Conservation (phyloP, 2,329 filamentous ascomycete species). For the Fusarium xyrophilum region DNA sequence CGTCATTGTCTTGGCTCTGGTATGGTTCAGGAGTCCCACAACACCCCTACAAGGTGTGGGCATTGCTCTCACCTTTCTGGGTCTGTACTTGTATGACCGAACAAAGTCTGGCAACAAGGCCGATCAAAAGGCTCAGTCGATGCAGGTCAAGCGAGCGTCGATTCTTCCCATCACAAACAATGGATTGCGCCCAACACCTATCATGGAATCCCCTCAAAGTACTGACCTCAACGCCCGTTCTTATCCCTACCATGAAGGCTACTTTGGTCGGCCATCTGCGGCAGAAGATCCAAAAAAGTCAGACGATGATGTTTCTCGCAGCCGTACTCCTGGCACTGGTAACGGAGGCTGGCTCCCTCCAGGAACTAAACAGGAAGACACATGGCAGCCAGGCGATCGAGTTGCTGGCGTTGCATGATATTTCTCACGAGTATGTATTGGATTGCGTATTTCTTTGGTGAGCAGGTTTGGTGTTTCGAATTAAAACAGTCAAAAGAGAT, state of each 20-base stretch:
- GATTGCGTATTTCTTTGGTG: neutral
- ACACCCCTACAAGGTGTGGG: conserved; percentile 83
- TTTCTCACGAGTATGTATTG: neutral
- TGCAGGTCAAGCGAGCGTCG: conserved; percentile 48
- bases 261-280: conserved; percentile 47
- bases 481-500: conserved; percentile 8
- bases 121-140: conserved; percentile 77
- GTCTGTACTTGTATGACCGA: conserved; percentile 94
- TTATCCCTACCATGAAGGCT: conserved; percentile 57
- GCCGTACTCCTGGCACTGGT: conserved; percentile 52
- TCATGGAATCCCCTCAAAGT: conserved; percentile 34
- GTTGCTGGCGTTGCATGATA: conserved; percentile 36
- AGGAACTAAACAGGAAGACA: conserved; percentile 85
- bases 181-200: conserved; percentile 30
- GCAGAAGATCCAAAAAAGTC: conserved; percentile 62
- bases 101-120: conserved; percentile 88
- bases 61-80: conserved; percentile 87
- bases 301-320: conserved; percentile 55
- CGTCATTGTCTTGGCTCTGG: conserved; percentile 90
- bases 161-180: conserved; percentile 71
- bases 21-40: conserved; percentile 95
- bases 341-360: conserved; percentile 70
- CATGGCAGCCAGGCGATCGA: conserved; percentile 65
- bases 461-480: conserved; percentile 1
- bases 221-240: conserved; percentile 42